A percentile compares a stretch with the other conserved stretches of the same genome.
Conservation (phyloP, 2,329 filamentous ascomycete species). For the Exutisphaerella laricina region DNA sequence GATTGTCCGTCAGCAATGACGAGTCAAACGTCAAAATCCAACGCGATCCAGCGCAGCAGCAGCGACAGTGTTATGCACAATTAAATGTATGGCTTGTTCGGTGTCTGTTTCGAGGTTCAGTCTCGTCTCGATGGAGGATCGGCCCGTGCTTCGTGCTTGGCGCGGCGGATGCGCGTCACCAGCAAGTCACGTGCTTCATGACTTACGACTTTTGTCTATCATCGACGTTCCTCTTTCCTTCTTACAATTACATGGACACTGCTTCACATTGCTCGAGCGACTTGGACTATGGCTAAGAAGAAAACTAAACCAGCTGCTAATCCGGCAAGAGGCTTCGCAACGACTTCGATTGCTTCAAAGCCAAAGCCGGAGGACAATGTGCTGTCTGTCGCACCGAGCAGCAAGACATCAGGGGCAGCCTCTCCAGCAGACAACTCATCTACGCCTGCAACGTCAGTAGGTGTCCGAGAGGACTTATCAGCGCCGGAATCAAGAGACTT, state of each 20-base stretch:
- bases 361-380: slow-evolving; percentile 49
- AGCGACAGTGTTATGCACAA: no score
- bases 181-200: background rate
- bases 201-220: background rate
- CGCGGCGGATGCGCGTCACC: background rate
- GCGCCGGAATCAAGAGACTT: slow-evolving; percentile 31
- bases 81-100: background rate
- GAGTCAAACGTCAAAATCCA: background rate
- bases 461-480: slow-evolving; percentile 9
- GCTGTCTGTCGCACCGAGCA: slow-evolving; percentile 21
- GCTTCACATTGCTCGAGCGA: no score
- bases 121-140: no score
- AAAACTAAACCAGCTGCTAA: slow-evolving; percentile 89
- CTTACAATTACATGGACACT: no score
- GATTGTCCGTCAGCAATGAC: background rate
- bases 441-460: slow-evolving; percentile 25
- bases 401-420: slow-evolving; percentile 25
- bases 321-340: slow-evolving; percentile 87
- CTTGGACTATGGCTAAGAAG: slow-evolving; percentile 56
- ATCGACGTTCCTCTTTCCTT: background rate
- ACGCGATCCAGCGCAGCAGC: background rate
- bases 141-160: no score
- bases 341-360: slow-evolving; percentile 73
- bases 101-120: background rate
- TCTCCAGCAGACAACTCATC: slow-evolving; percentile 25